Percentiles rank a stretch among this genome's conserved stretches.
Evolutionary conservation across 2,329 filamentous ascomycete species (phyloP).

Genomic region (Penicillium sp.): DNA sequence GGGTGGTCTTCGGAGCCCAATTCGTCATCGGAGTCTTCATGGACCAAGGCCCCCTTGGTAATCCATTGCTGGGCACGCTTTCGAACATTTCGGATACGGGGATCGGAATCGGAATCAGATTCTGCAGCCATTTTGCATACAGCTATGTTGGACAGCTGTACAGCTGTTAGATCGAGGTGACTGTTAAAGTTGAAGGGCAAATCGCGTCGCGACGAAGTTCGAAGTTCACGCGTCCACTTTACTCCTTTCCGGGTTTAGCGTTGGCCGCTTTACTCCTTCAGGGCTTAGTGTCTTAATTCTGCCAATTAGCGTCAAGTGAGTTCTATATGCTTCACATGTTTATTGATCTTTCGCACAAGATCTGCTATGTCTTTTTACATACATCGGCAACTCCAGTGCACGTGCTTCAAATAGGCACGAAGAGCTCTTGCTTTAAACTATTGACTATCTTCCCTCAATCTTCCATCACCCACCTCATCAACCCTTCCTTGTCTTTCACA

Average conservation of each 20-base stretch:
- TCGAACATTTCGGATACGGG: conserved; percentile 22
- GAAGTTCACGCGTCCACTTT: conserved; percentile 27
- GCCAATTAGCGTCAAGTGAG: too few species aligned
- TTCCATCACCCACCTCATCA: too few species aligned
- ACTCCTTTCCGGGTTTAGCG: conserved; percentile 26
- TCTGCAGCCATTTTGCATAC: conserved; percentile 18
- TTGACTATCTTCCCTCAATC: too few species aligned
- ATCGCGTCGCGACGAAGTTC: conserved; percentile 18
- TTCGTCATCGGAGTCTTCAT: conserved; percentile 86
- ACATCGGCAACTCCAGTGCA: too few species aligned
- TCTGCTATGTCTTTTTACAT: too few species aligned
- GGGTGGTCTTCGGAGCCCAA: conserved; percentile 65
- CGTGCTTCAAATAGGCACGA: too few species aligned
- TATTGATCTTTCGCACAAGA: too few species aligned
- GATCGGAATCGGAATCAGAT: conserved; percentile 12
- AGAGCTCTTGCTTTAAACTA: too few species aligned
- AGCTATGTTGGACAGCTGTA: neutral
- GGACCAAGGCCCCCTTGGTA: conserved; percentile 56
- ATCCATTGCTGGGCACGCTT: conserved; percentile 47
- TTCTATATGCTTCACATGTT: too few species aligned
- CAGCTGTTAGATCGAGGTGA: neutral
- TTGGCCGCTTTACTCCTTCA: too few species aligned
- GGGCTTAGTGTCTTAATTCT: too few species aligned
- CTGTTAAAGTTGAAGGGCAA: conserved; percentile 9
- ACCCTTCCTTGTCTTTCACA: too few species aligned